These are phyloP conservation scores for Dioscorea alata DNA, from an alignment of 106 monocot genomes.

Conservation along the genomic window DNA sequence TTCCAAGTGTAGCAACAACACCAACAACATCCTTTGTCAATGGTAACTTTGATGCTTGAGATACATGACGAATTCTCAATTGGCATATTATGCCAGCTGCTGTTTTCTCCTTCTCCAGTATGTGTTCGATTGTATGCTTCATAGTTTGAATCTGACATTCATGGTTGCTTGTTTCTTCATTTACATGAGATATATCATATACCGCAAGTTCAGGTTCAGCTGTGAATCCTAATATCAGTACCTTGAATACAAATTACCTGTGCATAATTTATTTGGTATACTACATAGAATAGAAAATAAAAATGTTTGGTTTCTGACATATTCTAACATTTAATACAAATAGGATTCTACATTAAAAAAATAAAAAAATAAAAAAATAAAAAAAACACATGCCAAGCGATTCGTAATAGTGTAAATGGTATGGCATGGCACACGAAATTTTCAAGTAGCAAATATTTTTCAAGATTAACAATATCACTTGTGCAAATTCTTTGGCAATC, in stretches of 20 bases:
- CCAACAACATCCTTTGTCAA: slow-evolving; percentile 70
- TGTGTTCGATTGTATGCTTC: slow-evolving; percentile 41
- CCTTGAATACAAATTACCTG: no score
- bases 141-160: slow-evolving; percentile 24
- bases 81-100: slow-evolving; percentile 73
- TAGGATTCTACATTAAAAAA: background rate
- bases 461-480: slow-evolving; percentile 28
- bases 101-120: slow-evolving; percentile 44
- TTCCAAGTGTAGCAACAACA: slow-evolving; percentile 68
- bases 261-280: no score
- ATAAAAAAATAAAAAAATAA: no score
- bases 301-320: no score
- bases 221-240: no score
- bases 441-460: slow-evolving; percentile 27
- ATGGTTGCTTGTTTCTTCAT: slow-evolving; percentile 16
- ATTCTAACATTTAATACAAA: no score
- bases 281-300: no score
- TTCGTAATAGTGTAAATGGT: background rate
- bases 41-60: slow-evolving; percentile 30
- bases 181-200: background rate
- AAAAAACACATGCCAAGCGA: no score
- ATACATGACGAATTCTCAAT: slow-evolving; percentile 33
- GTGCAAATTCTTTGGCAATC: no score
- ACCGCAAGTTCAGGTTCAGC: background rate
- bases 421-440: background rate